phyloP scores from a whole-genome alignment of 495 filamentous ascomycete genomes.

The Neurospora pannonica region DNA sequence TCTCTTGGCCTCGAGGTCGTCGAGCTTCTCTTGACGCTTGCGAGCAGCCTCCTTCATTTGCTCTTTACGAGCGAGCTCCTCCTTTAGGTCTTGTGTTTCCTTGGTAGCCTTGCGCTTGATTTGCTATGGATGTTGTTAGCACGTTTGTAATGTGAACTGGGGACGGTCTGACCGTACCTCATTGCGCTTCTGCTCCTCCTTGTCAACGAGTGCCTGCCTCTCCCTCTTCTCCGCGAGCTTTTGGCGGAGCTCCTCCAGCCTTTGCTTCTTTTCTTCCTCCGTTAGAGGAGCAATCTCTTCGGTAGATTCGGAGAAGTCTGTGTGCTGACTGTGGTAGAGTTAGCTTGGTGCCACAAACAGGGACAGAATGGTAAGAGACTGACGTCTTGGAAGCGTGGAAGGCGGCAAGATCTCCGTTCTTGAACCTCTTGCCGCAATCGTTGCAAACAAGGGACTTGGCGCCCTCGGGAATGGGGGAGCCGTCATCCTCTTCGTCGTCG shows the following conservation, averaged over 20 bases:
- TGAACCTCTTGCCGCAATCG: slow-evolving; percentile 86
- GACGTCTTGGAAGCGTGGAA: slow-evolving; percentile 85
- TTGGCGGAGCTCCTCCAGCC: slow-evolving; percentile 62
- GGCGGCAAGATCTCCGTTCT: slow-evolving; percentile 67
- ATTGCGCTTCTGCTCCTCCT: slow-evolving; percentile 78
- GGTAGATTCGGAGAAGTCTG: slow-evolving; percentile 87
- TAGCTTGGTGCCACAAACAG: neutral
- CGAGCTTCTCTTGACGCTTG: slow-evolving; percentile 78
- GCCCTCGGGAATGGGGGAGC: slow-evolving; percentile 40
- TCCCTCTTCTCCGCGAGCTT: slow-evolving; percentile 67
- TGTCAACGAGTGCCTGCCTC: slow-evolving; percentile 61
- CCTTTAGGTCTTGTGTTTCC: slow-evolving; percentile 69
- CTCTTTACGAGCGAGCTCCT: slow-evolving; percentile 78
- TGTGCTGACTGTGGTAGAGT: slow-evolving; percentile 51
- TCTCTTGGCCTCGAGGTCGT: slow-evolving; percentile 79
- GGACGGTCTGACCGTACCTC: slow-evolving; percentile 44
- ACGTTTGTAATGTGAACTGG: neutral
- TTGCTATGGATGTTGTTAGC: slow-evolving; percentile 43
- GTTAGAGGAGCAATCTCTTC: slow-evolving; percentile 86
- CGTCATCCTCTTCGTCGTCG: slow-evolving; percentile 38
- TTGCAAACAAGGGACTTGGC: slow-evolving; percentile 61
- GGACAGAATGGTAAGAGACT: slow-evolving; percentile 9
- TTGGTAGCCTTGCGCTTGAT: slow-evolving; percentile 77
- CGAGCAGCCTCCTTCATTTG: slow-evolving; percentile 77
- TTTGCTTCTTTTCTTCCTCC: slow-evolving; percentile 79